Evolutionary conservation across 2,329 filamentous ascomycete genomes (phyloP).

Genomic region (Venturia carpophila): DNA sequence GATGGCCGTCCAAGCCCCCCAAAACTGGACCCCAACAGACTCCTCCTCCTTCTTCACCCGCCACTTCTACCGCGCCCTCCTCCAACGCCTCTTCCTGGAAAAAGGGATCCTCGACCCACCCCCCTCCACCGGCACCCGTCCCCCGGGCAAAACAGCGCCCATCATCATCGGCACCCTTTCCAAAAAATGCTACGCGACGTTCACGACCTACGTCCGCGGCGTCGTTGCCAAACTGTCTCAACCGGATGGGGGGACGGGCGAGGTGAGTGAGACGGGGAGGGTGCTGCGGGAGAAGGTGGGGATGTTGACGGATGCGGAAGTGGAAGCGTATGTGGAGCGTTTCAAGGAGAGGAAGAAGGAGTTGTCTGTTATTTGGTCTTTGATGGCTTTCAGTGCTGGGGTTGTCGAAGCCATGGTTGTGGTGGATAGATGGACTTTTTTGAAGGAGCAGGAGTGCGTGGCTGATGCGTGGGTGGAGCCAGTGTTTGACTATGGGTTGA

Average conservation of each 20-base stretch:
- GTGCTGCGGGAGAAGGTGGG: slow-evolving; percentile 53
- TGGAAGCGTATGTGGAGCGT: slow-evolving; percentile 58
- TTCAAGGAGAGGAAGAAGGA: slow-evolving; percentile 67
- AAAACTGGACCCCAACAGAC: slow-evolving; percentile 79
- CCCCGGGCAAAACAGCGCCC: slow-evolving; percentile 9
- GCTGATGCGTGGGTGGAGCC: slow-evolving; percentile 82
- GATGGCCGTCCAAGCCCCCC: slow-evolving; percentile 95
- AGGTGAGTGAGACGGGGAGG: slow-evolving; percentile 25
- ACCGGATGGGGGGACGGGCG: slow-evolving; percentile 38
- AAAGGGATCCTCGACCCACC: slow-evolving; percentile 63
- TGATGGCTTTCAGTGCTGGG: slow-evolving; percentile 92
- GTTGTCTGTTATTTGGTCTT: slow-evolving; percentile 77
- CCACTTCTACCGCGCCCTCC: slow-evolving; percentile 83
- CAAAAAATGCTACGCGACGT: slow-evolving; percentile 70
- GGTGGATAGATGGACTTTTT: slow-evolving; percentile 78
- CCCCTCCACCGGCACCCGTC: slow-evolving; percentile 3
- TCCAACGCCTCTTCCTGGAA: slow-evolving; percentile 91
- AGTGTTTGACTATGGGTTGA: slow-evolving; percentile 80
- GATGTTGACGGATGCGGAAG: slow-evolving; percentile 64
- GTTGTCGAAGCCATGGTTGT: slow-evolving; percentile 88
- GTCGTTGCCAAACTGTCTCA: slow-evolving; percentile 62
- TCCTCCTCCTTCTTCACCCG: slow-evolving; percentile 84
- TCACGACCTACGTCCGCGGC: slow-evolving; percentile 70
- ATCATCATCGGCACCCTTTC: slow-evolving; percentile 78
- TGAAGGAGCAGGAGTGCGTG: slow-evolving; percentile 65